Percentiles rank a stretch among this genome's conserved stretches.
These are phyloP conservation scores for Metrosideros polymorpha DNA, from an alignment of 441 rosid genomes.

Conservation along the genomic window DNA sequence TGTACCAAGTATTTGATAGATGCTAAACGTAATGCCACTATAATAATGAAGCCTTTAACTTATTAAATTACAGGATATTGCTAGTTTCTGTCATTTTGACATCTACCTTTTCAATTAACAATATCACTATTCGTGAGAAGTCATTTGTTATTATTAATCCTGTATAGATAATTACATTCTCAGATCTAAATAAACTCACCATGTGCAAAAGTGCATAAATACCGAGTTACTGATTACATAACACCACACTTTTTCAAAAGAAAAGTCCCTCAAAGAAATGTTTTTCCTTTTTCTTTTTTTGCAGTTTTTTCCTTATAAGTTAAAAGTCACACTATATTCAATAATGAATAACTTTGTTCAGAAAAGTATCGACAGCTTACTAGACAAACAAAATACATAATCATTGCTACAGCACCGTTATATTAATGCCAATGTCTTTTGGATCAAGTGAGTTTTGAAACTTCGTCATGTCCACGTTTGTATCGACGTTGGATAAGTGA, in stretches of 20 bases:
- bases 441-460: not conserved
- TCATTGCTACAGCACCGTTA: not conserved
- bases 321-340: not conserved
- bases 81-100: too few relatives aligned
- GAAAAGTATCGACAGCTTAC: not conserved
- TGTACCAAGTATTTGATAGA: too few relatives aligned
- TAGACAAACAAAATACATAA: not conserved
- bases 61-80: too few relatives aligned
- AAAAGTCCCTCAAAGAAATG: not conserved
- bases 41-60: too few relatives aligned
- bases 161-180: not conserved
- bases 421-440: not conserved
- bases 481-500: too few relatives aligned
- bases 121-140: not conserved
- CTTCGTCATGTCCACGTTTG: too few relatives aligned
- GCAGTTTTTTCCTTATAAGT: not conserved
- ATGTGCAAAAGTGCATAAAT: not conserved
- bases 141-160: not conserved
- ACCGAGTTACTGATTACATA: not conserved
- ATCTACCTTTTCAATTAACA: not conserved
- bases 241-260: not conserved
- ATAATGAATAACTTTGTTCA: not conserved
- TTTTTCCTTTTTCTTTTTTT: too few relatives aligned
- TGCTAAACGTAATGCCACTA: too few relatives aligned
- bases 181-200: not conserved